Evolutionary conservation across 1,284 basidiomycete species (phyloP).

Genomic region (Singerocomus rubriflavus): DNA sequence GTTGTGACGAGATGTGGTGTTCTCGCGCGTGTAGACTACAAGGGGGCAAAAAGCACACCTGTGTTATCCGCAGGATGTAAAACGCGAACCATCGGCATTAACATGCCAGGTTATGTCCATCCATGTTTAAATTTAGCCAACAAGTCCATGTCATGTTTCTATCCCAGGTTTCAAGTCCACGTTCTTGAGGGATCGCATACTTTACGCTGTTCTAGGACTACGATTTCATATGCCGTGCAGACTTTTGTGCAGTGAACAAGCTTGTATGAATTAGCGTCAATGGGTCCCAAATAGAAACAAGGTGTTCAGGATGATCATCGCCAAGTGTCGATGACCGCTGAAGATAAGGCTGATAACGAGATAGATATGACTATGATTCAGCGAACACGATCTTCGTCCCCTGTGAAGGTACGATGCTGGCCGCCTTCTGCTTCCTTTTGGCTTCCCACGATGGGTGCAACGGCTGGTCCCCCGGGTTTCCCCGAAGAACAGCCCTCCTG

Average conservation of each 20-base stretch:
- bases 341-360: background rate
- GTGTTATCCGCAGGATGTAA: constrained; percentile 24
- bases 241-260: background rate
- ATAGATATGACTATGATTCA: constrained; percentile 7
- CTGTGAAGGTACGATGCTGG: constrained; percentile 54
- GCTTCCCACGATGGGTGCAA: constrained; percentile 95
- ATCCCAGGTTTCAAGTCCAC: background rate
- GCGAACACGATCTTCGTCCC: constrained; percentile 68
- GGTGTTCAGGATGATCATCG: constrained; percentile 1
- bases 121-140: background rate
- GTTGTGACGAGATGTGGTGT: constrained; percentile 65
- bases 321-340: background rate
- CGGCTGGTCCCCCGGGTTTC: constrained; percentile 37
- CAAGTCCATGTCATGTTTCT: background rate
- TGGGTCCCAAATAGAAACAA: background rate
- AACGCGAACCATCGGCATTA: background rate
- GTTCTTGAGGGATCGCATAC: background rate
- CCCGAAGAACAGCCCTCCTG: background rate
- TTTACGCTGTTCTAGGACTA: background rate
- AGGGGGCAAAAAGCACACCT: constrained; percentile 49
- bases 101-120: background rate
- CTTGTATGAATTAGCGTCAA: background rate
- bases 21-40: constrained; percentile 62
- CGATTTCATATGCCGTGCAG: constrained; percentile 6
- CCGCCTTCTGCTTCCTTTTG: constrained; percentile 68